Conservation (phyloP, 805 yeast species). For the Candida quercuum region DNA sequence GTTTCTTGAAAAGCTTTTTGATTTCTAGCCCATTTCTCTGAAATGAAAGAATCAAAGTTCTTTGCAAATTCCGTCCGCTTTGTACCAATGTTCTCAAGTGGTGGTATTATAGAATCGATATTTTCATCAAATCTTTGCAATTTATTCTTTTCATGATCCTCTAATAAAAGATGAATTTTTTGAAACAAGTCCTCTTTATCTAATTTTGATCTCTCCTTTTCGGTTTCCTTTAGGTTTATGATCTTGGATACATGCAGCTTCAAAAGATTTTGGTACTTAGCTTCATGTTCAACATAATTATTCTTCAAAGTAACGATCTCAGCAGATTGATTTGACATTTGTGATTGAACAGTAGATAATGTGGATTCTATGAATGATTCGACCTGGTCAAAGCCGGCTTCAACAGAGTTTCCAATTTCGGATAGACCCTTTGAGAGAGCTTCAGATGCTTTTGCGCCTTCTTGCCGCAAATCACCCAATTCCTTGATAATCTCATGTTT, state of each 20-base stretch:
- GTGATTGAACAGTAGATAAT: slow-evolving; percentile 10
- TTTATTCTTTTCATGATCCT: slow-evolving; percentile 7
- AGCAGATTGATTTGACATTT: slow-evolving; percentile 13
- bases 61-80: slow-evolving; percentile 12
- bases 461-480: slow-evolving; percentile 10
- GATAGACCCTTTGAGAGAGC: slow-evolving; percentile 4
- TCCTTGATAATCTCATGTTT: slow-evolving; percentile 13
- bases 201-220: slow-evolving; percentile 1
- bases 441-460: slow-evolving; percentile 4
- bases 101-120: slow-evolving; percentile 8
- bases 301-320: slow-evolving; percentile 13
- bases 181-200: slow-evolving; percentile 8
- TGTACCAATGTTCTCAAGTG: slow-evolving; percentile 3
- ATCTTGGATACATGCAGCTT: slow-evolving; percentile 5
- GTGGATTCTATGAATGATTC: background rate
- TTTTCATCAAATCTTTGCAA: slow-evolving; percentile 2
- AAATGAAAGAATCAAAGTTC: slow-evolving; percentile 10
- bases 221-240: slow-evolving; percentile 6
- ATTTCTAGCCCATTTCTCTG: slow-evolving; percentile 12
- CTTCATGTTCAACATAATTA: slow-evolving; percentile 11
- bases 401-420: slow-evolving; percentile 6
- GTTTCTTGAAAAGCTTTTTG: slow-evolving; percentile 12
- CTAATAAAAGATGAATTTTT: slow-evolving; percentile 8
- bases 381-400: background rate
- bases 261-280: slow-evolving; percentile 7